Evolutionary conservation across 2,329 filamentous ascomycete genomes (phyloP), one percentile per base, ranked within the genome.

Genomic region (Dryadomyces sulphureus): DNA sequence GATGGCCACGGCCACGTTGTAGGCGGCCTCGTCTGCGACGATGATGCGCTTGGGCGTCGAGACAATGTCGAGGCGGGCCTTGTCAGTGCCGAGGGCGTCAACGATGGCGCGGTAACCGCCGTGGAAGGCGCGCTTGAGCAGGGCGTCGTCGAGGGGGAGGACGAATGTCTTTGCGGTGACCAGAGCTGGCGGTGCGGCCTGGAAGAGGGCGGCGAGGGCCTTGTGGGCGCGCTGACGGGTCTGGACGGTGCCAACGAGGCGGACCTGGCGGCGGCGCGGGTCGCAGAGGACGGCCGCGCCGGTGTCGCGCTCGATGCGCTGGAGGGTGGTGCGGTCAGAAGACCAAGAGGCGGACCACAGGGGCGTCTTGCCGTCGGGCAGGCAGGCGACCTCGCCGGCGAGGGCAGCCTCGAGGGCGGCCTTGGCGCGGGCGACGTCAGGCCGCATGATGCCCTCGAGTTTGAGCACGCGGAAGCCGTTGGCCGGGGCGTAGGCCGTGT

Each of bases 371-470:
- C 52, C 56, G 6, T 55, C 27, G 7, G 48, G 38, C 47, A 57
- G 7, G 19, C 11, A 3, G 11, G 59, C 55, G n/a, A 60, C 47
- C 2, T 46, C 51, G 5, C 65, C 66, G 8, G 48, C 48, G 22
- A 67, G 40, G 9, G 66, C 57, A 2, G 45, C 45, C 6, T 63
- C 57, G 9, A 66, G 52, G 5, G 40, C 50, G 2, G 54, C 51
- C 38, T 62, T 63, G 3, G 62, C 61, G 9, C 48, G 45, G 2
- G 55, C 57, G 5, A 67, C 58, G 2, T 53, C 48, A 39, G 57
- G 54, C 8, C 52, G 50, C 20, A 51, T 48, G 5, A 60, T 55
- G 0, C 65, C 62, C 50, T 66, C 64, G 19, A 69, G 48, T 45
- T 61, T 64, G 30, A 70, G 46, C 6, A 58, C 54, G 5, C 54